These are phyloP conservation scores for Colletotrichum tofieldiae DNA, from an alignment of 2,329 filamentous ascomycete species.

Conservation along the genomic window DNA sequence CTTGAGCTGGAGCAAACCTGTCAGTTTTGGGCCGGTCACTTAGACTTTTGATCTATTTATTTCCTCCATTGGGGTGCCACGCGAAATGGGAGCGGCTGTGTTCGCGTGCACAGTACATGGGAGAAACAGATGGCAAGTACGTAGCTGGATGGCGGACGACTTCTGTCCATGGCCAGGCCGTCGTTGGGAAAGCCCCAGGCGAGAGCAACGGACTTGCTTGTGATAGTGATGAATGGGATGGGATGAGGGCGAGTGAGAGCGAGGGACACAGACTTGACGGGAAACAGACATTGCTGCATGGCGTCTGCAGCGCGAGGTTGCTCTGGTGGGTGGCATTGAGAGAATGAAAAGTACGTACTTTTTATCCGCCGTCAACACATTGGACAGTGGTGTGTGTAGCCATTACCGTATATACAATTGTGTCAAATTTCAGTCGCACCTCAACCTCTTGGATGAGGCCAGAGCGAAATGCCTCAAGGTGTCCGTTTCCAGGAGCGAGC, in stretches of 20 bases:
- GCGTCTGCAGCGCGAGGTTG: constrained; percentile 30
- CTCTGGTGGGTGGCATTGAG: constrained; percentile 24
- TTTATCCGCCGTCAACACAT: constrained; percentile 1
- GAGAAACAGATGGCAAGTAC: not conserved
- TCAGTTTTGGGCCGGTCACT: constrained; percentile 20
- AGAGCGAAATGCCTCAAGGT: not conserved
- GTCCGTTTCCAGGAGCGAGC: not conserved
- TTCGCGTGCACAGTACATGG: too few species aligned
- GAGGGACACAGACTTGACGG: constrained; percentile 9
- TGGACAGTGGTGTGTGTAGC: not conserved
- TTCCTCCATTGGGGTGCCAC: not conserved
- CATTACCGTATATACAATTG: not conserved
- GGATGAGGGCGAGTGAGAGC: constrained; percentile 2
- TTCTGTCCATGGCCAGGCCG: not conserved
- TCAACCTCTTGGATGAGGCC: not conserved
- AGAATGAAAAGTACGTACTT: not conserved
- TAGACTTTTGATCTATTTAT: not conserved
- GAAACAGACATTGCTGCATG: constrained; percentile 38
- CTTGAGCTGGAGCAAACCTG: constrained; percentile 11
- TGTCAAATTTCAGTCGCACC: too few species aligned
- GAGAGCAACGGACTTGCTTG: constrained; percentile 13
- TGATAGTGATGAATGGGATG: constrained; percentile 4
- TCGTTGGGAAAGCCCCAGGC: not conserved
- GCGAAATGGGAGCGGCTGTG: constrained; percentile 14
- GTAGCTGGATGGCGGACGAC: constrained; percentile 1